Evolutionary conservation across 176 grass and related monocot genomes (phyloP).

Genomic region (Carex cristatella): DNA sequence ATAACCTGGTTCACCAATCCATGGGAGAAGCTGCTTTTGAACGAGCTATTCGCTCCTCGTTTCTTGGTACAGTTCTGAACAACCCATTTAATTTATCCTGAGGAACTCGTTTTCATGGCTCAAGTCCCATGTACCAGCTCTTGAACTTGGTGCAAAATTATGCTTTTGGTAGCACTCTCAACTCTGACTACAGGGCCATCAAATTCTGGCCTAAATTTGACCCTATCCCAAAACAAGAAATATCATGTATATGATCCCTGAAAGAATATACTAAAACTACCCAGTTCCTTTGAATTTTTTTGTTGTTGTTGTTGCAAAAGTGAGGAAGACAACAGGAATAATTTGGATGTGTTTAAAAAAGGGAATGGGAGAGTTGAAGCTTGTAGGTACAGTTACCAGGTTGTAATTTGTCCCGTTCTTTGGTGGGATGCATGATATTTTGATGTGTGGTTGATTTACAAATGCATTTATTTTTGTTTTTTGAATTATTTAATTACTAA

Average conservation of each 20-base stretch:
- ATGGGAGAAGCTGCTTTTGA: conserved; percentile 81
- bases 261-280: background rate
- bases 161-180: background rate
- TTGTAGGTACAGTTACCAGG: background rate
- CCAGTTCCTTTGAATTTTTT: background rate
- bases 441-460: background rate
- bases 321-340: background rate
- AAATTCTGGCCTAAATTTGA: background rate
- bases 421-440: background rate
- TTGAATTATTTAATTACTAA: background rate
- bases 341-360: background rate
- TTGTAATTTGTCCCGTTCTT: background rate
- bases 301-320: background rate
- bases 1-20: conserved; percentile 58
- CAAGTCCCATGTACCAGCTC: background rate
- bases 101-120: background rate
- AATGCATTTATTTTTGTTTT: background rate
- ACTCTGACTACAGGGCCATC: background rate
- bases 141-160: background rate
- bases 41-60: conserved; percentile 80
- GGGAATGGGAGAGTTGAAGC: background rate
- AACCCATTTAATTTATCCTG: background rate
- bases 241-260: background rate
- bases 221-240: background rate
- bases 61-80: conserved; percentile 63